A percentile compares a stretch with the other conserved stretches of the same genome.
Evolutionary conservation across 352 stramenopile genomes (phyloP).

Genomic region (Globisporangium spinosum): DNA sequence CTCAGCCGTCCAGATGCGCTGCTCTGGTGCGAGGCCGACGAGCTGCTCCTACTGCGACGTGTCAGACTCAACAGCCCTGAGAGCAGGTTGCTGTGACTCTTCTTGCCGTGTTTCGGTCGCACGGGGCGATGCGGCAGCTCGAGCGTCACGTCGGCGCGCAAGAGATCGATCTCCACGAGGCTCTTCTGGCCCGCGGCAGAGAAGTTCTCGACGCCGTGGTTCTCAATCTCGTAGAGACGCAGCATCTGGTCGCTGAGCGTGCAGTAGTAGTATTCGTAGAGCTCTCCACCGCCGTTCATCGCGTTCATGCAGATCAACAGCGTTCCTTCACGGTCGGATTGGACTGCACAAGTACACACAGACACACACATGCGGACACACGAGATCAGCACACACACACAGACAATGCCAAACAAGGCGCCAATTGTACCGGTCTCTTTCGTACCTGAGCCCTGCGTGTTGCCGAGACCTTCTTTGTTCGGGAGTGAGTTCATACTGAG

Average conservation of each 20-base stretch:
- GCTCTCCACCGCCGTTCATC: conserved; percentile 6
- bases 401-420: neutral
- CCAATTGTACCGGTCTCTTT: neutral
- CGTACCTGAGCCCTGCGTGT: conserved; percentile 16
- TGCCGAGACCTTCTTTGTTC: conserved; percentile 23
- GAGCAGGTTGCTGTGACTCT: conserved; percentile 8
- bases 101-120: conserved; percentile 2
- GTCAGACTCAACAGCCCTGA: conserved; percentile 12
- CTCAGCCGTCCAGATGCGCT: conserved; percentile 7
- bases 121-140: conserved; percentile 23
- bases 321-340: conserved; percentile 25
- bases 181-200: conserved; percentile 4
- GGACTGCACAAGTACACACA: conserved; percentile 18
- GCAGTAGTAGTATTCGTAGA: conserved; percentile 39
- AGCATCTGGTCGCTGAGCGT: conserved; percentile 31
- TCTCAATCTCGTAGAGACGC: conserved; percentile 27
- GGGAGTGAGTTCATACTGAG: conserved; percentile 29
- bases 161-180: conserved; percentile 39
- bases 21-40: conserved; percentile 11
- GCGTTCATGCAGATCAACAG: conserved; percentile 24
- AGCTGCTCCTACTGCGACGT: conserved; percentile 14
- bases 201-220: conserved; percentile 6
- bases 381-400: neutral
- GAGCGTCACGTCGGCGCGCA: conserved; percentile 31
- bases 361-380: neutral